Evolutionary conservation across 1,284 basidiomycete species (phyloP).

Genomic region (Rhodotorula sp.): DNA sequence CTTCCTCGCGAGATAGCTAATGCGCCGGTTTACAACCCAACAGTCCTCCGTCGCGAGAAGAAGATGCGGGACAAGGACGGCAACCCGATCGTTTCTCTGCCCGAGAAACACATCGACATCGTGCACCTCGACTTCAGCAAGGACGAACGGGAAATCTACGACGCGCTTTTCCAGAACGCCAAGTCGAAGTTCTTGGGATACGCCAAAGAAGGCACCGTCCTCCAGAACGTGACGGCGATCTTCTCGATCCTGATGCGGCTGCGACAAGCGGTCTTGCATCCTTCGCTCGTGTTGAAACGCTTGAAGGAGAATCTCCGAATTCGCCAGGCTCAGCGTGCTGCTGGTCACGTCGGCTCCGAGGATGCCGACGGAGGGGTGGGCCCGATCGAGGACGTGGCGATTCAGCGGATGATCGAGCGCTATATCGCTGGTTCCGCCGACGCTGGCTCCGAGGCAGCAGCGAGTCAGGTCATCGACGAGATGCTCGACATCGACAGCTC

Average conservation of each 20-base stretch:
- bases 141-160: constrained; percentile 49
- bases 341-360: background rate
- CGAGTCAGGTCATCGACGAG: constrained; percentile 18
- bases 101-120: constrained; percentile 67
- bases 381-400: constrained; percentile 17
- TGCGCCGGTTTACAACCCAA: background rate
- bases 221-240: constrained; percentile 49
- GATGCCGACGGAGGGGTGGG: constrained; percentile 5
- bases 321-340: constrained; percentile 4
- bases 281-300: constrained; percentile 48
- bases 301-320: constrained; percentile 27
- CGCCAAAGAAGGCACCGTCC: constrained; percentile 36
- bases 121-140: constrained; percentile 34
- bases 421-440: constrained; percentile 22
- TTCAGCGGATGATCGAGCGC: constrained; percentile 34
- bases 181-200: constrained; percentile 39
- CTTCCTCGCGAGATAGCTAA: background rate
- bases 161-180: constrained; percentile 36
- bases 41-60: constrained; percentile 86
- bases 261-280: constrained; percentile 52
- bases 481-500: constrained; percentile 23
- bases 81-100: constrained; percentile 82
- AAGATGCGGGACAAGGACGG: constrained; percentile 86
- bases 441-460: constrained; percentile 32
- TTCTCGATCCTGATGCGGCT: constrained; percentile 52